Conservation (phyloP, 2,329 filamentous ascomycete species). For the Zymoseptoria ardabiliae region DNA sequence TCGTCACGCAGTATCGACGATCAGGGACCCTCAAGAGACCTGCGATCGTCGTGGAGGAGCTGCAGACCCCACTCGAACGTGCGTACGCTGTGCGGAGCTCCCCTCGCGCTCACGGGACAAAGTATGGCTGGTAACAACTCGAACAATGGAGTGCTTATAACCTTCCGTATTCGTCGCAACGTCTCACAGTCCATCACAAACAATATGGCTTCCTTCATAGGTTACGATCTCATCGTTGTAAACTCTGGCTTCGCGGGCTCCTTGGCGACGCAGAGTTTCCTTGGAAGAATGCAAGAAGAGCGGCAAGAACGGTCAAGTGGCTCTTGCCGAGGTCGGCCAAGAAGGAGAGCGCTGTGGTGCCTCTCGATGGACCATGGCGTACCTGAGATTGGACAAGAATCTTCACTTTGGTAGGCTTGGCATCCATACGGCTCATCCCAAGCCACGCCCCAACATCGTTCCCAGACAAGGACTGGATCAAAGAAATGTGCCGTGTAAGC, state of each 20-base stretch:
- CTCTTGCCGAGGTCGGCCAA: constrained; percentile 35
- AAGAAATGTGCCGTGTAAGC: constrained; percentile 32
- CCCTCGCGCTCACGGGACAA: too few species aligned
- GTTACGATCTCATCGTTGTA: constrained; percentile 36
- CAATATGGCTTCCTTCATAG: constrained; percentile 23
- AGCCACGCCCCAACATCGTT: not conserved
- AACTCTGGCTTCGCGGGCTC: constrained; percentile 36
- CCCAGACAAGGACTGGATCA: constrained; percentile 30
- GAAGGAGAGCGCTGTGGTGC: constrained; percentile 36
- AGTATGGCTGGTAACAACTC: too few species aligned
- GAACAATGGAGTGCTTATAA: too few species aligned
- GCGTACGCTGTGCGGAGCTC: too few species aligned
- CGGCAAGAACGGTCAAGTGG: constrained; percentile 32
- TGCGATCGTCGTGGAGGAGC: too few species aligned
- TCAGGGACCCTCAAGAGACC: too few species aligned
- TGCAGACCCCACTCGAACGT: too few species aligned
- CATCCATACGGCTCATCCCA: not conserved
- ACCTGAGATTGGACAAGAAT: constrained; percentile 35
- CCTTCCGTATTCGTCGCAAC: too few species aligned
- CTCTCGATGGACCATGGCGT: constrained; percentile 37
- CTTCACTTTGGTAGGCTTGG: constrained; percentile 23
- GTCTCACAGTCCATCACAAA: too few species aligned
- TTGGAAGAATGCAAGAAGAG: constrained; percentile 33
- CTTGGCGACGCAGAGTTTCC: constrained; percentile 35
- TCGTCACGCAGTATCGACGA: too few species aligned